These are phyloP conservation scores for Diaporthe sp. DNA, from an alignment of 2,329 filamentous ascomycete genomes.

Conservation along the genomic window DNA sequence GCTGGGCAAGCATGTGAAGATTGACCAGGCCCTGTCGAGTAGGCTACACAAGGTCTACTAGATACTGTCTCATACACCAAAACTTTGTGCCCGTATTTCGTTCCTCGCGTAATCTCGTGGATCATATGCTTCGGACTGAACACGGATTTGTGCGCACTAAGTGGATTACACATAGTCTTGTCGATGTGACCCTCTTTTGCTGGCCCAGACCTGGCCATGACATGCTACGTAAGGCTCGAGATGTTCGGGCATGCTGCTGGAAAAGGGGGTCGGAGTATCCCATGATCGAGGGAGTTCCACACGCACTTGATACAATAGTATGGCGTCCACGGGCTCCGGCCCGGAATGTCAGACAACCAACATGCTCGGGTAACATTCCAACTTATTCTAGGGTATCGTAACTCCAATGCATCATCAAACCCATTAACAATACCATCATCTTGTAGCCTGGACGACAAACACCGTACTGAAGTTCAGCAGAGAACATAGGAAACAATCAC, in stretches of 20 bases:
- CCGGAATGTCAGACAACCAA: background rate
- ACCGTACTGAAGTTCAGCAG: no score
- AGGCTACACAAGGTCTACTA: background rate
- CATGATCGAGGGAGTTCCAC: background rate
- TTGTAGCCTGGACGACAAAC: background rate
- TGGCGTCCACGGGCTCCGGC: background rate
- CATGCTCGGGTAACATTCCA: background rate
- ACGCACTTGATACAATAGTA: background rate
- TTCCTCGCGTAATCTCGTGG: background rate
- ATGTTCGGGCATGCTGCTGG: background rate
- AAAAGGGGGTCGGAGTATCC: background rate
- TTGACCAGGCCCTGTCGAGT: background rate
- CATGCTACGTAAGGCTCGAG: background rate
- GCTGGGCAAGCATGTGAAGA: constrained; percentile 27
- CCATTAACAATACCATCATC: background rate
- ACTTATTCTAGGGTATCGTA: constrained; percentile 35
- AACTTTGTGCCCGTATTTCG: background rate
- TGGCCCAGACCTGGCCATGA: background rate
- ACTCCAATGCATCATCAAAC: constrained; percentile 8
- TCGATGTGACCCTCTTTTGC: background rate
- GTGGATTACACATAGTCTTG: background rate
- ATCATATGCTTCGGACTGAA: background rate
- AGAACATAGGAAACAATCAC: background rate
- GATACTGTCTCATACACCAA: background rate
- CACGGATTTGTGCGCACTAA: background rate